Base-by-base conservation (phyloP, 192 early-diverging fungal species). In the Podila epicladia region DNA sequence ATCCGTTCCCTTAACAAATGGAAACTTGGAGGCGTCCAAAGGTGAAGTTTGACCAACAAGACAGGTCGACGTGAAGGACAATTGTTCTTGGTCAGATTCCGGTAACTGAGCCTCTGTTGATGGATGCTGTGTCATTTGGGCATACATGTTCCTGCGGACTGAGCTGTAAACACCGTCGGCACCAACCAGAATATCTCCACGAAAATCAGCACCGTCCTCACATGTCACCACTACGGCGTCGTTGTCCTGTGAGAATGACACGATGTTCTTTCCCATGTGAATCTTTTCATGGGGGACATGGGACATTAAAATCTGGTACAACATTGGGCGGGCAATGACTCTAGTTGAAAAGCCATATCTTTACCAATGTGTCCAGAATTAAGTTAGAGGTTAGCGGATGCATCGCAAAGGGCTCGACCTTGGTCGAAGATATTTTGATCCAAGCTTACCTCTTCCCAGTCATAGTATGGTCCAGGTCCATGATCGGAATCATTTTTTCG, bases 281-380 rank as follows among this genome's bases (percentile, higher is more conserved):
- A 73, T 5, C 26, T 66, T 73, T 31, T 61, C 58, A 9, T 35
- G 8, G 3, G 72, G 64, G 3, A 73, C 72, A 19, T 64, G 35
- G 2, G 72, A 66, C 17, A 73, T 37, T 53, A 73, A 63, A 24
- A 73, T 73, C 41, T 73, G 38, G 32, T 73, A 73, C 1, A 73
- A 64, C 35, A 53, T 73, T 32, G 72, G 64, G 22, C 72, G 64
- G 19, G 64, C 26, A 19, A 73, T 73, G 37, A 73, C 64, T 20
- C 72, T 66, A 22, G 72, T 73, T 58, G 66, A 66, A 22, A 35
- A 73, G 2, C 72, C 72, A 51, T 73, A 73, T 35, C 72, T 73
- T 33, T 32, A 66, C n/a, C 24, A 6, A 15, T 51, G 49, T 13
- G 62, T 41, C 17, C 49, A 15, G 15, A 22, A 22, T 64, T 64